These are phyloP conservation scores for Mycosphaerelloides madeirae DNA, from an alignment of 2,329 filamentous ascomycete genomes.

Conservation along the genomic window DNA sequence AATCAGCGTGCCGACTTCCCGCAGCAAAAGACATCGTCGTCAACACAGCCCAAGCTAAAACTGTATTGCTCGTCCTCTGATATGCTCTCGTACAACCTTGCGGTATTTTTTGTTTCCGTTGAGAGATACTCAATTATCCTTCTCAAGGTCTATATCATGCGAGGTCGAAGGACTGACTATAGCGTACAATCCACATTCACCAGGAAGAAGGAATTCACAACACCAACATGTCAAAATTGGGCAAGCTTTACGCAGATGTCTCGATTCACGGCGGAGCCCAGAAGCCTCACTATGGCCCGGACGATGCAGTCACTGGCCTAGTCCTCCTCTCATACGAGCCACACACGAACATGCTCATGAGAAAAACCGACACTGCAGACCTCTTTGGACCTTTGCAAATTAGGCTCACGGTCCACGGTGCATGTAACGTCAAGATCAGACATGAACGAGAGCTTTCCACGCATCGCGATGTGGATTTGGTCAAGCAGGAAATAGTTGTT, in stretches of 20 bases:
- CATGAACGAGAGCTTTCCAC: slow-evolving; percentile 14
- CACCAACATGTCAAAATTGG: background rate
- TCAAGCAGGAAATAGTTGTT: slow-evolving; percentile 8
- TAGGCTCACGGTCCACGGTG: slow-evolving; percentile 8
- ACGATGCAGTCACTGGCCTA: slow-evolving; percentile 13
- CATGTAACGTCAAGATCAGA: slow-evolving; percentile 11
- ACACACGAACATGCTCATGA: slow-evolving; percentile 11
- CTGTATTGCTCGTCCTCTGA: too few relatives aligned
- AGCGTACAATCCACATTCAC: too few relatives aligned
- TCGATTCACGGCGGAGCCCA: background rate
- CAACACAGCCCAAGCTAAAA: too few relatives aligned
- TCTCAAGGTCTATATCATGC: too few relatives aligned
- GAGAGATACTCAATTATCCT: too few relatives aligned
- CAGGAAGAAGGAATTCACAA: too few relatives aligned
- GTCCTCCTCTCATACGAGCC: slow-evolving; percentile 12
- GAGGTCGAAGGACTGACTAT: too few relatives aligned
- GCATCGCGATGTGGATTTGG: slow-evolving; percentile 10
- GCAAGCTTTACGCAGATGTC: background rate
- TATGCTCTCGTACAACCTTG: too few relatives aligned
- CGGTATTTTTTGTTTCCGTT: too few relatives aligned
- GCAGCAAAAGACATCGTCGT: too few relatives aligned
- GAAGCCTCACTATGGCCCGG: slow-evolving; percentile 11
- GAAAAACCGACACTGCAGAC: slow-evolving; percentile 12
- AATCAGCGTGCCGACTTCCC: too few relatives aligned
- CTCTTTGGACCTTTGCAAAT: slow-evolving; percentile 17